Base-by-base conservation (phyloP, 805 yeast species). In the Wickerhamiella occidentalis region DNA sequence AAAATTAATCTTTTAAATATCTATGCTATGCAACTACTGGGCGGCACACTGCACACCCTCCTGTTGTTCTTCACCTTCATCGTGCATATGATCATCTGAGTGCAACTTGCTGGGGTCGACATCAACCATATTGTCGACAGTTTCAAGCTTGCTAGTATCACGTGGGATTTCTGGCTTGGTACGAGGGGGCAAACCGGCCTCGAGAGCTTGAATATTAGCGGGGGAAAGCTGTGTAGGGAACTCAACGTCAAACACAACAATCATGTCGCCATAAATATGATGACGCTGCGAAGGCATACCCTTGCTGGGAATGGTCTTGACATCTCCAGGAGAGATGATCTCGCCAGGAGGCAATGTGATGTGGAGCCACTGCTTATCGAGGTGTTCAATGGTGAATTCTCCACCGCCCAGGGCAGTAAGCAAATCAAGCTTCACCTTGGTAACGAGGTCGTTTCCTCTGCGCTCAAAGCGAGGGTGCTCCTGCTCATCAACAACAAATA, bases 351-450 rank as follows among this genome's bases (percentile, higher is more conserved):
- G 70, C 54, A 88, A 78, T 35, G 76, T 72, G 52, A 87, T 77
- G 74, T 87, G 85, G 62, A 90, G 71, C 76, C 79, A 86, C 60
- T 87, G 96, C 56, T 95, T 96, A 58, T 86, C 84, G 51, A 92
- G 79, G 64, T 90, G 96, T 72, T 87, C 76, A 64, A 92, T 72
- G 33, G 83, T 80, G 64, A 92, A 75, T 53, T 81, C 80, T 61
- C 99, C 99, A 64, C 99, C 99, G 43, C 96, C 94, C 59, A 92
- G 76, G 26, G 99, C 95, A 22, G 97, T 87, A 64, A 90, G 73
- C 58, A 92, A 74, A 67, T 92, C 97, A 61, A 92, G 72, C 71
- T 86, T 87, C 57, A 85, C 86, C 63, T 82, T 85, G 67, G 82
- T 81, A 65, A 74, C 75, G 62, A 92, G 77, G 65, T 92, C 95